Evolutionary conservation across 2,329 filamentous ascomycete species (phyloP).

Genomic region (Pseudopyricularia cyperi): DNA sequence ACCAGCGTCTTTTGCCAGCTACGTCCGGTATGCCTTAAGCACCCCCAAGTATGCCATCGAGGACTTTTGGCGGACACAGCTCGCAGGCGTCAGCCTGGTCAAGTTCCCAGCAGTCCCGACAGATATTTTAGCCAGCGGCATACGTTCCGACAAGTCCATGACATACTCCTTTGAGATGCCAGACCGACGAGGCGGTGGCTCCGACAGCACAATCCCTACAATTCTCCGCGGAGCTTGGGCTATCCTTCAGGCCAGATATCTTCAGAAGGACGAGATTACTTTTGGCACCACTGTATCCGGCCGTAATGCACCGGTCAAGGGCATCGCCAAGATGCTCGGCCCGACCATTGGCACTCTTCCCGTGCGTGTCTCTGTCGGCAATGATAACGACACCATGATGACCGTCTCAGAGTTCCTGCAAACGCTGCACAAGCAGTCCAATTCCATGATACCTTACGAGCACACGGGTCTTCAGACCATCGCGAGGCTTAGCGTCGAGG

Average conservation of each 20-base stretch:
- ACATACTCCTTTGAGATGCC: neutral
- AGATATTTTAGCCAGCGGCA: neutral
- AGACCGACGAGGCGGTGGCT: neutral
- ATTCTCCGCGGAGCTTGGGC: neutral
- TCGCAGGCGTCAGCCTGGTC: conserved; percentile 1
- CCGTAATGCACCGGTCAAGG: conserved; percentile 11
- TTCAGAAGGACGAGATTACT: neutral
- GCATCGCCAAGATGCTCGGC: conserved; percentile 14
- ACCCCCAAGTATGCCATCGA: neutral
- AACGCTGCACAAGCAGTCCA: neutral
- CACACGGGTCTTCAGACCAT: neutral
- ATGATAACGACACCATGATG: conserved; percentile 1
- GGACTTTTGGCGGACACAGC: conserved; percentile 2
- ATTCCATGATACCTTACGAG: neutral
- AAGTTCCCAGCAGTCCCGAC: neutral
- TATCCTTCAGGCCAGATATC: neutral
- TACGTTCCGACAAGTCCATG: neutral
- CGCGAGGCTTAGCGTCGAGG: neutral
- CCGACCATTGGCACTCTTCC: conserved; percentile 19
- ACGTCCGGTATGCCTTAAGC: neutral
- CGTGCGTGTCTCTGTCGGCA: conserved; percentile 7
- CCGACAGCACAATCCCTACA: neutral
- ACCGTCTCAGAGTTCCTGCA: conserved; percentile 2
- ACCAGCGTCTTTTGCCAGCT: conserved; percentile 8
- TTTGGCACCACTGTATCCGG: conserved; percentile 18